phyloP scores from a whole-genome alignment of 2,329 filamentous ascomycete genomes.

The Fonsecaea pugnacius region DNA sequence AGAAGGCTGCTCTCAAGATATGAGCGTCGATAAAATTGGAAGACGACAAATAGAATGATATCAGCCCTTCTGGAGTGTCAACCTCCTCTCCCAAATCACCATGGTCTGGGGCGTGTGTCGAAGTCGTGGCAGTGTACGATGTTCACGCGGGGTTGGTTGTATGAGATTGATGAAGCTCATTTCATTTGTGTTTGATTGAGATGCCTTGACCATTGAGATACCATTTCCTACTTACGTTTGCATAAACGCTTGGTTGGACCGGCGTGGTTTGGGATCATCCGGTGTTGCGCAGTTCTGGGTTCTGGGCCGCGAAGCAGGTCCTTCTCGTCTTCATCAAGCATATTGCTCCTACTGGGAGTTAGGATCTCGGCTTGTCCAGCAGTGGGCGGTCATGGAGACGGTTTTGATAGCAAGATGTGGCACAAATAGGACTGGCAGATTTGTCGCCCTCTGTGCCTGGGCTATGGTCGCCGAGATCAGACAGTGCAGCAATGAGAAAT shows the following conservation, averaged over 20 bases:
- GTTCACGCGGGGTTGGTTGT: background rate
- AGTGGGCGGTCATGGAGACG: background rate
- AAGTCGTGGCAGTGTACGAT: slow-evolving; percentile 5
- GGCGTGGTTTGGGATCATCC: background rate
- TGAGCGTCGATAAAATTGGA: background rate
- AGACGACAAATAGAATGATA: background rate
- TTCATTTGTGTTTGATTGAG: slow-evolving; percentile 7
- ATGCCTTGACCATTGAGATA: slow-evolving; percentile 4
- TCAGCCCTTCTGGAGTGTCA: background rate
- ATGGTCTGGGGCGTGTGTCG: background rate
- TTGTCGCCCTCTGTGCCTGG: background rate
- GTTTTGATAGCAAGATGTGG: background rate
- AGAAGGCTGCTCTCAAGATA: slow-evolving; percentile 22
- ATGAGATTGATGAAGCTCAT: slow-evolving; percentile 6
- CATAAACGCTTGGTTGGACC: slow-evolving; percentile 5
- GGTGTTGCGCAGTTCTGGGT: background rate
- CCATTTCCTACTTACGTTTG: slow-evolving; percentile 5
- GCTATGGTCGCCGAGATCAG: background rate
- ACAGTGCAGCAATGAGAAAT: background rate
- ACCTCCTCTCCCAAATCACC: background rate
- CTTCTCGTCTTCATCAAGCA: background rate
- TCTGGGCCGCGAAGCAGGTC: background rate
- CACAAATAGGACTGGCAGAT: background rate
- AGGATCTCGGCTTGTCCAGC: background rate
- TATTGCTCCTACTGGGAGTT: background rate